phyloP scores from a whole-genome alignment of 805 yeast species.

The Lipomyces spencermartinsiae region DNA sequence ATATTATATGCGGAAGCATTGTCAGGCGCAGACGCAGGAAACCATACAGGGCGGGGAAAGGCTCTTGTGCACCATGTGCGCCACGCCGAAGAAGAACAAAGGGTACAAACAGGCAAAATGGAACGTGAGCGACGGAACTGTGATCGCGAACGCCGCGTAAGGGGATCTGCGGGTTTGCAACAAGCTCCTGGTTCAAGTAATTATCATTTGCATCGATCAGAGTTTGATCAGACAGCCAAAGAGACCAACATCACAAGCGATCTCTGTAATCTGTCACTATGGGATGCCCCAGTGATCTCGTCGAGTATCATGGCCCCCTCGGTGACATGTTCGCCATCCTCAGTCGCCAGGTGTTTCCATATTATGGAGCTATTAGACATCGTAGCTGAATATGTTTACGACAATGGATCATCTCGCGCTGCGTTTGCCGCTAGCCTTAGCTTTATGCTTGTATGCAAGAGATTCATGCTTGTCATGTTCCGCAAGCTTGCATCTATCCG shows the following conservation, averaged over 20 bases:
- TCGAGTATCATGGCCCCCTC: not conserved
- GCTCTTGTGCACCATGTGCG: not conserved
- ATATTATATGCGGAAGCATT: not conserved
- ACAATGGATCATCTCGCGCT: not conserved
- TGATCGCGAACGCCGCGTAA: not conserved
- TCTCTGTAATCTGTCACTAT: not conserved
- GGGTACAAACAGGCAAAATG: not conserved
- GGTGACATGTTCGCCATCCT: not conserved
- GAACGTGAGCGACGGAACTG: not conserved
- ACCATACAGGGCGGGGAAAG: no score
- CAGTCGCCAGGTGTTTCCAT: not conserved
- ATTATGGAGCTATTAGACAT: not conserved
- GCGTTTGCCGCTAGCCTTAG: not conserved
- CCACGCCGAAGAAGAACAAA: not conserved
- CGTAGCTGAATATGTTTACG: not conserved
- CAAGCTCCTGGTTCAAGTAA: not conserved
- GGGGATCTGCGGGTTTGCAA: not conserved
- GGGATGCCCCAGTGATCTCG: not conserved
- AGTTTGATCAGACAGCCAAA: not conserved
- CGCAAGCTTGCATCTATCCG: conserved; percentile 1
- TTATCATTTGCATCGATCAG: not conserved
- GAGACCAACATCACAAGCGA: not conserved
- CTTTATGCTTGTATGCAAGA: conserved; percentile 3
- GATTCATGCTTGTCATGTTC: conserved; percentile 3
- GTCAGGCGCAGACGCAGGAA: not conserved